Evolutionary conservation across 305 asterid genomes (phyloP).

Genomic region (Fraxinus xanthoxyloides): DNA sequence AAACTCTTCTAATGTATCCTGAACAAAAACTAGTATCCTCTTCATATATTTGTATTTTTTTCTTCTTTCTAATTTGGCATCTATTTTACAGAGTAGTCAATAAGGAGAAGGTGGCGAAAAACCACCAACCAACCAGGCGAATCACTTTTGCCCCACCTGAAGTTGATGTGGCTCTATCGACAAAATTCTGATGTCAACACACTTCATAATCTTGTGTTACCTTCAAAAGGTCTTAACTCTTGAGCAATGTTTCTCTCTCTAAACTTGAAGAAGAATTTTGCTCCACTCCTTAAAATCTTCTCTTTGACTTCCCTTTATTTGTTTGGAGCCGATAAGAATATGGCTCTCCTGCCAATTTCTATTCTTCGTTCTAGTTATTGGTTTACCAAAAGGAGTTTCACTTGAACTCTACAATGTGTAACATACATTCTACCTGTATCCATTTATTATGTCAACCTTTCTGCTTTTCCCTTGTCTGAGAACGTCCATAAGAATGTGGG

Average conservation of each 20-base stretch:
- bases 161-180: background rate
- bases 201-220: background rate
- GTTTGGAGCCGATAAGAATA: background rate
- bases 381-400: background rate
- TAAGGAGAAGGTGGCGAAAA: background rate
- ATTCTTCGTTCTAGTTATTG: background rate
- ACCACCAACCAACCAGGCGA: background rate
- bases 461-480: background rate
- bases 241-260: background rate
- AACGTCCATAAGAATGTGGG: background rate
- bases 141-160: background rate
- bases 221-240: background rate
- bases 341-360: background rate
- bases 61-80: background rate
- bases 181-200: background rate
- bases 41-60: background rate
- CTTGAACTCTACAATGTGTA: background rate
- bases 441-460: background rate
- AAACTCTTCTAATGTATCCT: background rate
- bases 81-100: background rate
- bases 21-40: background rate
- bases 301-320: background rate
- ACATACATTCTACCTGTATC: background rate
- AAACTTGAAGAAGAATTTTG: background rate
- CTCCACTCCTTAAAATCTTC: background rate